Conservation (phyloP, 768 basidiomycete species). For the Zangia roseola region DNA sequence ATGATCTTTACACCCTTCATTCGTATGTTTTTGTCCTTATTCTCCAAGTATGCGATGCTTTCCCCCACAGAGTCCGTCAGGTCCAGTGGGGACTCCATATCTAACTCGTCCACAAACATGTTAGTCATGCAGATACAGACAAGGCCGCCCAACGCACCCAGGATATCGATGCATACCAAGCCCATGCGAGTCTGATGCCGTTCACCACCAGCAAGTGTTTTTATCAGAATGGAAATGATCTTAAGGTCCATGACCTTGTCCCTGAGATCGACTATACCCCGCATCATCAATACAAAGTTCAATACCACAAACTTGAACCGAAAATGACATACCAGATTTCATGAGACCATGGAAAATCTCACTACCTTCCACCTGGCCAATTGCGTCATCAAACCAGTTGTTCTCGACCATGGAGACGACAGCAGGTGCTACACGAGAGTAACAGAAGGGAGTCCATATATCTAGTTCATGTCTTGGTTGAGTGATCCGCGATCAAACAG, state of each 20-base stretch:
- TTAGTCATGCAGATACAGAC: not conserved
- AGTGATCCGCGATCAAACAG: too few relatives aligned
- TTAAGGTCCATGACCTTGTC: not conserved
- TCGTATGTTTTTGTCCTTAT: not conserved
- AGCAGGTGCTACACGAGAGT: not conserved
- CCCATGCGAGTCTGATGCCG: constrained; percentile 1
- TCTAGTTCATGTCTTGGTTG: not conserved
- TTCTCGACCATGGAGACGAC: constrained; percentile 5
- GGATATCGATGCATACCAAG: not conserved
- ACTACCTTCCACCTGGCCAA: constrained; percentile 7
- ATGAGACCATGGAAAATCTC: constrained; percentile 1
- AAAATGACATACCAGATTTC: not conserved
- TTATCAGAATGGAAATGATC: not conserved
- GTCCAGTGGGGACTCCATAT: too few relatives aligned
- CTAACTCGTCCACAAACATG: not conserved
- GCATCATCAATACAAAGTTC: not conserved
- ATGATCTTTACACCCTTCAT: not conserved
- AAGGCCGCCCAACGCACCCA: not conserved
- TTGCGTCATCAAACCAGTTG: constrained; percentile 11
- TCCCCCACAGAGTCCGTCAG: not conserved
- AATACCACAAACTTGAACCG: not conserved
- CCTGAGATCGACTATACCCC: not conserved
- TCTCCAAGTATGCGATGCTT: not conserved
- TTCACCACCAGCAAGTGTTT: not conserved
- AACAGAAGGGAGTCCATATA: not conserved